These are phyloP conservation scores for Prunus mume DNA, from an alignment of 306 rosid species.

Conservation along the genomic window DNA sequence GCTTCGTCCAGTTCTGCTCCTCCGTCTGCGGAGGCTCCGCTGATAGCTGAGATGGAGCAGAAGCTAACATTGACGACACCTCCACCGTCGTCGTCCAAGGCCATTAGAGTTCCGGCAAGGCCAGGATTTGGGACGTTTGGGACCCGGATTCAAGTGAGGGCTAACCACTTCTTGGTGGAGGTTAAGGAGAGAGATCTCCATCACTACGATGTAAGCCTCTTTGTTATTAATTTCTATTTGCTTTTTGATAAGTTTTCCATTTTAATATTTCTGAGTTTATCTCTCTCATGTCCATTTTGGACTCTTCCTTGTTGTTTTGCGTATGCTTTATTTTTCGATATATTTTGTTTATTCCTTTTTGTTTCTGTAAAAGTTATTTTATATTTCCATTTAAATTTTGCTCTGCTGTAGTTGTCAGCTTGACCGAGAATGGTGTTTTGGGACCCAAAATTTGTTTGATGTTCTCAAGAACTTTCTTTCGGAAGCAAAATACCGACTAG, in stretches of 20 bases:
- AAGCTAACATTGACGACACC: conserved; percentile 22
- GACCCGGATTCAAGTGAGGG: conserved; percentile 23
- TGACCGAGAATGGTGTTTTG: not conserved
- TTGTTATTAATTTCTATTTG: not conserved
- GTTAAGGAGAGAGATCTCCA: conserved; percentile 34
- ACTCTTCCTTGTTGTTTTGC: too few relatives aligned
- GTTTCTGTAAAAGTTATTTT: not conserved
- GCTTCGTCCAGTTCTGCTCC: not conserved
- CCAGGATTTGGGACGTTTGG: conserved; percentile 52
- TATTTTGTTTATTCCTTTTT: not conserved
- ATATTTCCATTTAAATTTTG: not conserved
- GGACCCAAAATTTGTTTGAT: not conserved
- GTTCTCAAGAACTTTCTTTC: not conserved
- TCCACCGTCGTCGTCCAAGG: conserved; percentile 49
- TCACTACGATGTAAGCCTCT: conserved; percentile 54
- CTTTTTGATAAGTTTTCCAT: not conserved
- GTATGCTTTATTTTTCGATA: not conserved
- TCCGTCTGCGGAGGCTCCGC: not conserved
- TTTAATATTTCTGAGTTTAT: not conserved
- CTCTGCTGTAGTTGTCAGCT: not conserved
- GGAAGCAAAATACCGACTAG: not conserved
- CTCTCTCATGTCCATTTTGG: too few relatives aligned
- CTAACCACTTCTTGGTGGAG: conserved; percentile 55
- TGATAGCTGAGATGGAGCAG: conserved; percentile 13
- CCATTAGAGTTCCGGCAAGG: conserved; percentile 15